A percentile compares a stretch with the other conserved stretches of the same genome.
Conservation (phyloP, 1,284 basidiomycete species). For the Hortiboletus rubellus region DNA sequence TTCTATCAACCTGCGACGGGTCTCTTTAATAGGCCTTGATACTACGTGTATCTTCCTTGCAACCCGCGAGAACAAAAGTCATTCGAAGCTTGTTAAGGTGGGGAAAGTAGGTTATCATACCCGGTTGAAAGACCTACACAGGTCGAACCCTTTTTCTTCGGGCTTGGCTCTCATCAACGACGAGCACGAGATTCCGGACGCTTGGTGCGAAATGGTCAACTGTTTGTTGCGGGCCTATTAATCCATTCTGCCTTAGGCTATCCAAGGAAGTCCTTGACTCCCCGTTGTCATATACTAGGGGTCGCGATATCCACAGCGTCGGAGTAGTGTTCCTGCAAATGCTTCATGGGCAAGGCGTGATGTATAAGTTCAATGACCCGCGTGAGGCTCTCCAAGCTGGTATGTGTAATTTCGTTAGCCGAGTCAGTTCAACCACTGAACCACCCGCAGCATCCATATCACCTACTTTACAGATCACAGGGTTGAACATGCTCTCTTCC, state of each 20-base stretch:
- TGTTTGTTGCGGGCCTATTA: not conserved
- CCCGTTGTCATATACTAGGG: constrained; percentile 64
- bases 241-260: constrained; percentile 43
- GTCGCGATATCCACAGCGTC: constrained; percentile 72
- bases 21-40: constrained; percentile 46
- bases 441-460: constrained; percentile 49
- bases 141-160: constrained; percentile 67
- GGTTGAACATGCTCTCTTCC: constrained; percentile 57
- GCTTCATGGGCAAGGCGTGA: constrained; percentile 69
- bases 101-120: constrained; percentile 63
- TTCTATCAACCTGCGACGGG: not conserved
- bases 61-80: constrained; percentile 46
- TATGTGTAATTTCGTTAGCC: constrained; percentile 24
- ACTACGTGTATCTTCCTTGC: constrained; percentile 59
- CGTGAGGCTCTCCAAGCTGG: constrained; percentile 48
- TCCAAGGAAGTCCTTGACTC: constrained; percentile 71
- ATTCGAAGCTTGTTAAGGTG: constrained; percentile 64
- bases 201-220: constrained; percentile 47
- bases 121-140: constrained; percentile 66
- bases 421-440: not conserved
- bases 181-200: constrained; percentile 50
- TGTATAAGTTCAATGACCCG: constrained; percentile 44
- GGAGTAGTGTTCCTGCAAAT: constrained; percentile 76
- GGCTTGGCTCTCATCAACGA: constrained; percentile 40
- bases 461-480: constrained; percentile 48